Percentiles rank a stretch among this genome's conserved stretches.
phyloP scores from a whole-genome alignment of 371 early-diverging fungal genomes.

The Mucor sp. region DNA sequence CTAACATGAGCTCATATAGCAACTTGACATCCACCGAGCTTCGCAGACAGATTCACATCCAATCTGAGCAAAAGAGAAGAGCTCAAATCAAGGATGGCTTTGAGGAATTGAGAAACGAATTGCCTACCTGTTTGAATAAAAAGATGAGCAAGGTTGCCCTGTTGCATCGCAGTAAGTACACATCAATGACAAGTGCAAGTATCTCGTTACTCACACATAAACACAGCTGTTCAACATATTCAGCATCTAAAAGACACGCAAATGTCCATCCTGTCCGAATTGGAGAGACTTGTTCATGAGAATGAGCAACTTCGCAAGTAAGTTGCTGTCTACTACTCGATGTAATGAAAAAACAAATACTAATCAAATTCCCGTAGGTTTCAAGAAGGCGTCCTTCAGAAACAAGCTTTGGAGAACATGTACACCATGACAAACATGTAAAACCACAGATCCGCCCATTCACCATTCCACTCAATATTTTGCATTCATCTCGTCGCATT shows the following conservation, averaged over 20 bases:
- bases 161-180: constrained; percentile 41
- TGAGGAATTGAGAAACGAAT: constrained; percentile 37
- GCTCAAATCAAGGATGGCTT: constrained; percentile 51
- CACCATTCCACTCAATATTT: not conserved
- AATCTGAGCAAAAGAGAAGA: constrained; percentile 52
- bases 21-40: constrained; percentile 30
- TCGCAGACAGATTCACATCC: constrained; percentile 51
- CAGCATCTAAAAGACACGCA: constrained; percentile 42
- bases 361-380: constrained; percentile 15
- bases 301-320: constrained; percentile 46
- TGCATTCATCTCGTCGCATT: not conserved
- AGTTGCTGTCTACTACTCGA: constrained; percentile 12
- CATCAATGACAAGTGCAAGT: not conserved
- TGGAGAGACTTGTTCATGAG: constrained; percentile 39
- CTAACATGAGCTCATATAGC: not conserved
- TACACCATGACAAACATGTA: constrained; percentile 34
- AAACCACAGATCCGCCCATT: constrained; percentile 2
- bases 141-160: constrained; percentile 42
- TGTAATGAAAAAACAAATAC: not conserved
- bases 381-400: constrained; percentile 34
- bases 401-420: constrained; percentile 37
- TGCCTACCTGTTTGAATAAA: constrained; percentile 36
- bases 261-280: constrained; percentile 35
- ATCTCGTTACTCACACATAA: not conserved
- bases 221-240: constrained; percentile 42